phyloP scores from a whole-genome alignment of 2,329 filamentous ascomycete genomes.

The Phyllosticta citrichinensis region DNA sequence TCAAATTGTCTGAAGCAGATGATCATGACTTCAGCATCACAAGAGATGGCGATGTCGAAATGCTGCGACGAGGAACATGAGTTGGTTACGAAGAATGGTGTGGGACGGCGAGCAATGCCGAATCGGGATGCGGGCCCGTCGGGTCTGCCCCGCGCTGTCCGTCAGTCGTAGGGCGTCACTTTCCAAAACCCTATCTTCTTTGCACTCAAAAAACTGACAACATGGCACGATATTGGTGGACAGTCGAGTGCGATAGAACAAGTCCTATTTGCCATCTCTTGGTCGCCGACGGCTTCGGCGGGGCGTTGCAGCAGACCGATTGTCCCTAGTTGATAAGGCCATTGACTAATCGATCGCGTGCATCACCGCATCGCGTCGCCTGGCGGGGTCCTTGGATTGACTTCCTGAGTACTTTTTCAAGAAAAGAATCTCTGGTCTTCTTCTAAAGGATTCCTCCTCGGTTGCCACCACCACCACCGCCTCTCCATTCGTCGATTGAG shows the following conservation, averaged over 20 bases:
- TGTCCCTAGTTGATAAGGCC: neutral
- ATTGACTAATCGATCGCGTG: neutral
- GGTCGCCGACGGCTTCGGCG: conserved; percentile 49
- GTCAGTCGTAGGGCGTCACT: neutral
- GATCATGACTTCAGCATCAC: neutral
- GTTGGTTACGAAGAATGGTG: neutral
- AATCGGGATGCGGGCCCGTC: neutral
- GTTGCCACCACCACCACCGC: neutral
- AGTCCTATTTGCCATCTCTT: neutral
- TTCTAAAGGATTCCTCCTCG: neutral
- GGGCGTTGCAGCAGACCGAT: conserved; percentile 26
- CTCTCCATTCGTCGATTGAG: neutral
- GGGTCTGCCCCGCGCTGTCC: neutral
- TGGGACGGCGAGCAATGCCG: neutral
- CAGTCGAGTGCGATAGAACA: neutral
- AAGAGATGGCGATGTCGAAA: neutral
- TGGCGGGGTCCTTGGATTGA: neutral
- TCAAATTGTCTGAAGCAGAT: neutral
- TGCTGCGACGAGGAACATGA: neutral
- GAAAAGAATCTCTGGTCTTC: neutral
- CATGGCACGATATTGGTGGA: neutral
- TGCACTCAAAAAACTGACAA: neutral
- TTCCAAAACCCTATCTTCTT: neutral
- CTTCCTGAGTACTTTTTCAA: neutral
- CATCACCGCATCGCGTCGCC: neutral